Evolutionary conservation across 768 basidiomycete genomes (phyloP).

Genomic region (Phanerochaete carnosa): DNA sequence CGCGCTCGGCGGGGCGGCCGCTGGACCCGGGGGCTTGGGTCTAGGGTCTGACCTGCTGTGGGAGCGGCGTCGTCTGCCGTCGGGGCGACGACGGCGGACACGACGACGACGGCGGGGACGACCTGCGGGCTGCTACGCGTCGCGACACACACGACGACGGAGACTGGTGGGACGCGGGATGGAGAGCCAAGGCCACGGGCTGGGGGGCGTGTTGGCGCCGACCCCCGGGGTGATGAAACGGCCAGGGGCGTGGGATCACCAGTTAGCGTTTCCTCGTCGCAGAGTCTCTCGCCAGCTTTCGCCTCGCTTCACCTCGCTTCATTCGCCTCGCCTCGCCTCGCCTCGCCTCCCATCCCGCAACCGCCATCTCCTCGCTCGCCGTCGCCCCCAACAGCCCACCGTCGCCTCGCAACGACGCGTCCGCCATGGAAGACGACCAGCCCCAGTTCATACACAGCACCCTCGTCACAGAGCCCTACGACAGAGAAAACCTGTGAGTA

Average conservation of each 20-base stretch:
- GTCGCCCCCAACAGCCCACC: background rate
- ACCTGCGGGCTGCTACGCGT: background rate
- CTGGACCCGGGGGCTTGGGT: background rate
- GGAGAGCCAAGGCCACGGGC: constrained; percentile 6
- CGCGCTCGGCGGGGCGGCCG: background rate
- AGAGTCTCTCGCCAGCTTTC: too few relatives aligned
- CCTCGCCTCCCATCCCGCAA: background rate
- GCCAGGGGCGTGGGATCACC: constrained; percentile 1
- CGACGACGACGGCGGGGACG: background rate
- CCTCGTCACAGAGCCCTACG: constrained; percentile 9
- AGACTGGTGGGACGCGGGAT: background rate
- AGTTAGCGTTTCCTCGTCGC: background rate
- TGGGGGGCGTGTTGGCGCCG: constrained; percentile 3
- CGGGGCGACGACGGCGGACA: background rate
- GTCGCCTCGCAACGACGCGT: background rate
- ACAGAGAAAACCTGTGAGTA: constrained; percentile 17
- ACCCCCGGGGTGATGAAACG: background rate
- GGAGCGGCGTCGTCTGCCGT: background rate
- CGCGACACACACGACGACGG: background rate
- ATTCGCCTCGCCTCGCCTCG: background rate
- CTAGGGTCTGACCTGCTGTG: background rate
- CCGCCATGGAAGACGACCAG: constrained; percentile 16
- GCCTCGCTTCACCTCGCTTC: background rate
- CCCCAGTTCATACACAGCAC: constrained; percentile 16
- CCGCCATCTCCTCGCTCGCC: background rate